These are phyloP conservation scores for Podospora australis DNA, from an alignment of 495 filamentous ascomycete genomes.

Conservation along the genomic window DNA sequence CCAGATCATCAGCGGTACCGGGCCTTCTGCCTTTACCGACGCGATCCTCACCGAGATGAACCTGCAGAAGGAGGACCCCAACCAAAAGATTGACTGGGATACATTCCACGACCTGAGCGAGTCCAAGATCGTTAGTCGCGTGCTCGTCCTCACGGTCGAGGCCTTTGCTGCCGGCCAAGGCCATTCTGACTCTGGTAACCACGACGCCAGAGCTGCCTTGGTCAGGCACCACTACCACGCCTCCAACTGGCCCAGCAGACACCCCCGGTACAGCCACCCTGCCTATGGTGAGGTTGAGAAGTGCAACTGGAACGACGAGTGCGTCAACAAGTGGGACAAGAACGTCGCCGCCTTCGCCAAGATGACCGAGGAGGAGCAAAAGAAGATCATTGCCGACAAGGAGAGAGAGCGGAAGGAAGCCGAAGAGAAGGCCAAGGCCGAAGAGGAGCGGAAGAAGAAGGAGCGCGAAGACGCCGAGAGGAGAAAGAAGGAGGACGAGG, in stretches of 20 bases:
- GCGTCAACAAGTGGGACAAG: conserved; percentile 51
- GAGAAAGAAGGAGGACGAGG: conserved; percentile 16
- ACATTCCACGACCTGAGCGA: conserved; percentile 53
- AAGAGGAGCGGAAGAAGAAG: conserved; percentile 24
- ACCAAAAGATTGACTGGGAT: conserved; percentile 41
- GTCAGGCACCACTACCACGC: conserved; percentile 62
- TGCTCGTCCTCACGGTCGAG: conserved; percentile 56
- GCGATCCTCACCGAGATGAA: conserved; percentile 57
- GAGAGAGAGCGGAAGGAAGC: conserved; percentile 20
- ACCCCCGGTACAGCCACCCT: conserved; percentile 54
- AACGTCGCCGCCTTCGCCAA: conserved; percentile 43
- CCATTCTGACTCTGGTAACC: conserved; percentile 58
- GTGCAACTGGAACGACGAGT: conserved; percentile 58
- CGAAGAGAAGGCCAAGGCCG: conserved; percentile 21
- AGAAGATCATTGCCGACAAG: conserved; percentile 40
- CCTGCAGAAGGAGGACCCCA: conserved; percentile 16
- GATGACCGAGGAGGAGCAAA: conserved; percentile 42
- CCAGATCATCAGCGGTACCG: conserved; percentile 61
- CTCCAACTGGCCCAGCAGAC: conserved; percentile 53
- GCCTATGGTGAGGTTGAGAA: conserved; percentile 56
- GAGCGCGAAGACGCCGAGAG: conserved; percentile 16
- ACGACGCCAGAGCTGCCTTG: conserved; percentile 49
- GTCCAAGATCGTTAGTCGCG: conserved; percentile 48
- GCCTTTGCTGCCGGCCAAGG: conserved; percentile 60
- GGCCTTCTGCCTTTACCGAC: conserved; percentile 58